Evolutionary conservation across 1,284 basidiomycete genomes (phyloP), one percentile per base, ranked within the genome.

Genomic region (Phlebopus sp.): DNA sequence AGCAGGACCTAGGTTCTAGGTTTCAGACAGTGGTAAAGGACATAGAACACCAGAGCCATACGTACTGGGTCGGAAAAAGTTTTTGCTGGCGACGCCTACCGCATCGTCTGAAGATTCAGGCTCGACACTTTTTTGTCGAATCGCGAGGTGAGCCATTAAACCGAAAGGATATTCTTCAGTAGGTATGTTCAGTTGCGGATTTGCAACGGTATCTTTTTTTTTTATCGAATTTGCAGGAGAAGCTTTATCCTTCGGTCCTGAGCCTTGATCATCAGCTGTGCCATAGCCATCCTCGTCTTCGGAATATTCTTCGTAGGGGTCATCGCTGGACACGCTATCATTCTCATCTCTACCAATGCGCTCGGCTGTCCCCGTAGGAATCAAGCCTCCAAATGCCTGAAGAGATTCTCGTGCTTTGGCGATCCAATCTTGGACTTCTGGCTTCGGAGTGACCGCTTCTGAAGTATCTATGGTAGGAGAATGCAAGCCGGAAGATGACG

Each of bases 141-240:
- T 63, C 42, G 74, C 73, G 51, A 89, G 67, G 11, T 74, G 72
- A 15, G 83, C 84, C 67, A 90, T 82, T 46, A 90, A 62, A 15
- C 86, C 86, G 57, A 83, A 82, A 2, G 87, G 86, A 0, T 82
- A 82, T 48, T 74, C 76, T 30, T 68, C 74, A 1, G 85, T 84
- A 15, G 87, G 62, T 46, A 76, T 76, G 18, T 76, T 77, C 23
- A 77, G 74, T 59, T 74, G 79, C 47, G 37, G 43, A 18, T 52
- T 56, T 41, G 42, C 47, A 42, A 39, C 40, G 19, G 55, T 55
- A 30, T 63, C 63, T 44, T 55, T 68, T 69, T 38, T 67, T 58
- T 46, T 30, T 5, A n/a, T 46, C n/a, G 54, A 58, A 36, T 59
- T 56, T 17, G 43, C 50, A 5, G 64, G 66, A 4, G 66, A 68